Evolutionary conservation across 2,329 filamentous ascomycete genomes (phyloP), one percentile per base, ranked within the genome.

Genomic region (Monosporascus ibericus): DNA sequence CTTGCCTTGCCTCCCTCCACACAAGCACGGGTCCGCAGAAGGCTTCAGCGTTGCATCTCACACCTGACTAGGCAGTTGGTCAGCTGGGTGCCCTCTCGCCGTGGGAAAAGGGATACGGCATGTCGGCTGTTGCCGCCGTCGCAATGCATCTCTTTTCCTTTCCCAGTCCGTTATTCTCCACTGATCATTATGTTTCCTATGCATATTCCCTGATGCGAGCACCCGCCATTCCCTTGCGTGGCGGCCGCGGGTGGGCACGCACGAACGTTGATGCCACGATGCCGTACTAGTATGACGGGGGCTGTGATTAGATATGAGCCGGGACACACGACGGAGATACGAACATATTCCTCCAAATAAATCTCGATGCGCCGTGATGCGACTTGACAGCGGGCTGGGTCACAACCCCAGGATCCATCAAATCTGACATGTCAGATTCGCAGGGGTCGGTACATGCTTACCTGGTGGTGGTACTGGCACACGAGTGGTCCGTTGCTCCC

Each of bases 391-490:
- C 42, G 5, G 42, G 9, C 42, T 46, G 22, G 22, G 42, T 46
- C 24, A 24, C 24, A 27, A 25, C 42, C 42, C 22, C 22, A 22
- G 15, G 20, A 25, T 46, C n/a, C 22, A 46, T 46, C 42, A 24
- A 46, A 30, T 46, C 42, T 46, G 42, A 46, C 42, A 46, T 46
- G 42, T 46, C 42, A 46, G 42, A 46, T 46, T 46, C 22, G 42
- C 42, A 46, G 24, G 42, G 42, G 20, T n/a, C 25, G 22, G 3
- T 46, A 46, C 24, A 30, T 46, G 24, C 42, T 46, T 46, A 46
- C n/a, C 22, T 25, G 22, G 42, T 27, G 24, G 42, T 46, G 17
- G 42, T 27, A 46, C 42, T 17, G 42, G n/a, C 42, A 46, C 7
- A 17, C 42, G 42, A 46, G 22, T 46, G 42, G 42, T n/a, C 20